Conservation (phyloP, 225 moss, liverwort and hornwort species). For the Thuidium tamariscinum region DNA sequence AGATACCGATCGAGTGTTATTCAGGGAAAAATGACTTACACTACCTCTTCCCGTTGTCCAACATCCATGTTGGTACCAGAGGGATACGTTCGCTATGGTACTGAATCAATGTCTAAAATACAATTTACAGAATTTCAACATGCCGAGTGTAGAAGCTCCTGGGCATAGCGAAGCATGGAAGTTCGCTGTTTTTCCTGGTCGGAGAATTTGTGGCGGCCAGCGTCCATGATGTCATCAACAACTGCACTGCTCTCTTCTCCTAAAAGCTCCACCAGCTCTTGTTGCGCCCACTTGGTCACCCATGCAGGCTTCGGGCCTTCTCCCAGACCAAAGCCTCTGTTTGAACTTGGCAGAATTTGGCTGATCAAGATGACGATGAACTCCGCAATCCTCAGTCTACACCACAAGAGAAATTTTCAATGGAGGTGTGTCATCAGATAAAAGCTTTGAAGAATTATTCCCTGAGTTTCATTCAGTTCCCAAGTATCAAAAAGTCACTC, state of each 20-base stretch:
- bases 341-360: constrained; percentile 49
- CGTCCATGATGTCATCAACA: constrained; percentile 41
- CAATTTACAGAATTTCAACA: constrained; percentile 2
- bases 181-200: constrained; percentile 12
- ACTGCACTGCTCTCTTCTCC: constrained; percentile 54
- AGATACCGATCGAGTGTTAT: background rate
- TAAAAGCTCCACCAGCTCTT: constrained; percentile 70
- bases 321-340: constrained; percentile 2
- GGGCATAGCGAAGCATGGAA: constrained; percentile 16
- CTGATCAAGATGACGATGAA: constrained; percentile 79
- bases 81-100: background rate
- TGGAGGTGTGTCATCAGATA: background rate
- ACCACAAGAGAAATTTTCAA: background rate
- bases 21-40: background rate
- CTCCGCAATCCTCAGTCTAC: constrained; percentile 83
- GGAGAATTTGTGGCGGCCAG: constrained; percentile 7
- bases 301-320: constrained; percentile 56
- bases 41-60: background rate
- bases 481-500: background rate
- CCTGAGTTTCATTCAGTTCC: background rate
- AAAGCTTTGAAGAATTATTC: background rate
- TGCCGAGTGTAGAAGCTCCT: constrained; percentile 24
- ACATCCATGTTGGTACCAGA: background rate
- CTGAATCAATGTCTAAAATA: background rate
- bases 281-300: constrained; percentile 75